Evolutionary conservation across 2,329 filamentous ascomycete species (phyloP), one percentile per base, ranked within the genome.

Genomic region (Penicillium sp.): DNA sequence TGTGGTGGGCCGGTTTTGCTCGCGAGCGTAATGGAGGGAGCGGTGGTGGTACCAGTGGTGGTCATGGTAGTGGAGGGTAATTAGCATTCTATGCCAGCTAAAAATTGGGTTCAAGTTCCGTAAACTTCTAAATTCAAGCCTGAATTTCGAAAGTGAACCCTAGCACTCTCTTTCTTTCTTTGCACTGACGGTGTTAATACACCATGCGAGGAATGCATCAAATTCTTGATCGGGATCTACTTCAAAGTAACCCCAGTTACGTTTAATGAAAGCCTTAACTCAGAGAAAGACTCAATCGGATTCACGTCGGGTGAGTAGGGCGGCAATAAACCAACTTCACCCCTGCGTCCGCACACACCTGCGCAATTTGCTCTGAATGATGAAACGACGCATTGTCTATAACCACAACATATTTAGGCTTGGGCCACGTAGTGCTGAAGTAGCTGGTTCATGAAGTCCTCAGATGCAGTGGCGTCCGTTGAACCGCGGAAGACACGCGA

Each of bases 301-400:
- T 71, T 71, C 13, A 71, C 55, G 51, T 70, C 64, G 14, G 67
- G 70, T 38, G 65, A 73, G 57, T 72, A 73, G 39, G 65, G 70
- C 18, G 69, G 62, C 70, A 59, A 56, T 66, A 71, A 45, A 61
- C 36, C 18, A 71, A 57, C 57, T 62, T 62, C 16, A 71, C 34
- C 14, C 34, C 34, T n/a, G 34, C 34, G 4, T 38, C 13, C 5
- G 8, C 11, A 16, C 34, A 38, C 68, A 38, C 67, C 61, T 66
- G 48, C 49, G 63, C 16, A 27, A 71, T 56, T 44, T 60, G 55
- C 38, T 68, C 60, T 7, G 34, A 38, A 16, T n/a, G 34, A 16
- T 38, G 34, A 13, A 38, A 38, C 14, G 34, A n/a, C 4, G 34
- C 34, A 8, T 38, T 38, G 8, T 38, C 34, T 13, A 38, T 38